Evolutionary conservation across 352 stramenopile species (phyloP).

Genomic region (Phytophthora citricola): DNA sequence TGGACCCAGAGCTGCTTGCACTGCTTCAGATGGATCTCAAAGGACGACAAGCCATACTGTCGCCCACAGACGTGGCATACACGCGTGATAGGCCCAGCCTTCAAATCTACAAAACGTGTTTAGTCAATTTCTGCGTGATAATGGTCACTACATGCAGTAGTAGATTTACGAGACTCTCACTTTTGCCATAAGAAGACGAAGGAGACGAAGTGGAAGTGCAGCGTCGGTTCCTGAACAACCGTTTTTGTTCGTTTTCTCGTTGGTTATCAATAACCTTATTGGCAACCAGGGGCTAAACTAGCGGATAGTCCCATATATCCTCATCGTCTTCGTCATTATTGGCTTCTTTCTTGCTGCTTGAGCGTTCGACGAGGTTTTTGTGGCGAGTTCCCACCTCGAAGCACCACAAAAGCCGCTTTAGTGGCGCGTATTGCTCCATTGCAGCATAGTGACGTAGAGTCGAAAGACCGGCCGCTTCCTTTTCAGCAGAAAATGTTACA

Average conservation of each 20-base stretch:
- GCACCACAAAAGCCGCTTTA: slow-evolving; percentile 72
- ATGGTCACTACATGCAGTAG: too few relatives aligned
- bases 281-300: slow-evolving; percentile 25
- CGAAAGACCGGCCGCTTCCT: slow-evolving; percentile 42
- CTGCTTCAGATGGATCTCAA: slow-evolving; percentile 87
- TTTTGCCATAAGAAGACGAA: slow-evolving; percentile 1
- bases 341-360: slow-evolving; percentile 12
- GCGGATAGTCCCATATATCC: slow-evolving; percentile 73
- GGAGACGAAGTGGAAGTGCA: neutral
- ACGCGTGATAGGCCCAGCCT: slow-evolving; percentile 64
- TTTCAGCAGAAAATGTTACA: slow-evolving; percentile 24
- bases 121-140: too few relatives aligned
- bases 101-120: slow-evolving; percentile 34
- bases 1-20: slow-evolving; percentile 85
- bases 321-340: slow-evolving; percentile 46
- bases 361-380: slow-evolving; percentile 24
- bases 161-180: neutral
- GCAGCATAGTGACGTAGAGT: slow-evolving; percentile 61
- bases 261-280: slow-evolving; percentile 1
- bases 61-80: slow-evolving; percentile 82
- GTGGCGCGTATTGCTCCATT: slow-evolving; percentile 52
- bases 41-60: slow-evolving; percentile 82
- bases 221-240: slow-evolving; percentile 7
- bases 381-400: slow-evolving; percentile 51
- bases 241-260: slow-evolving; percentile 17